Evolutionary conservation across 2,329 filamentous ascomycete species (phyloP).

Genomic region (Davidsoniella neocaledoniae): DNA sequence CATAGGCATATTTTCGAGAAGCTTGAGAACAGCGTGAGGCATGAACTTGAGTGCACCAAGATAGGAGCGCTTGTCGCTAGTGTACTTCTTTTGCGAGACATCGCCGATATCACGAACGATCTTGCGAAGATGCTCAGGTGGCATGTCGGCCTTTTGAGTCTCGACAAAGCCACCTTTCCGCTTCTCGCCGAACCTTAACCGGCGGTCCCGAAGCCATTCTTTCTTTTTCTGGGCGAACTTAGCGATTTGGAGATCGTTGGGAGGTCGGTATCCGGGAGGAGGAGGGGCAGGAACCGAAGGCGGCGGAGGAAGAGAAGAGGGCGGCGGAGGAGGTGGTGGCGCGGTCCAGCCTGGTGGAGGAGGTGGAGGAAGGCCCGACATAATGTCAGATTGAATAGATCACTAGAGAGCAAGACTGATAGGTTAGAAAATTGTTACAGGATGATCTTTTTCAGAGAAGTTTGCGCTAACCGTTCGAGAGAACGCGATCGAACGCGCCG

Average conservation of each 20-base stretch:
- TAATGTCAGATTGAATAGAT: slow-evolving; percentile 17
- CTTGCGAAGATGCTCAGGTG: slow-evolving; percentile 92
- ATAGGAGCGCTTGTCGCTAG: slow-evolving; percentile 94
- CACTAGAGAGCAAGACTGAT: background rate
- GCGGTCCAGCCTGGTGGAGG: slow-evolving; percentile 40
- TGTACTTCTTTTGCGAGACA: slow-evolving; percentile 98
- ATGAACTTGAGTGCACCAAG: slow-evolving; percentile 96
- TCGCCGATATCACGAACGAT: slow-evolving; percentile 98
- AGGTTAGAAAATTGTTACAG: background rate
- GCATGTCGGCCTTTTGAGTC: slow-evolving; percentile 97
- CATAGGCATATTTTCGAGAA: slow-evolving; percentile 99
- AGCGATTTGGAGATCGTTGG: slow-evolving; percentile 65
- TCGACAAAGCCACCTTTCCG: slow-evolving; percentile 91
- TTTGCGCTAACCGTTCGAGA: slow-evolving; percentile 5
- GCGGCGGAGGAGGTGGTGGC: slow-evolving; percentile 39
- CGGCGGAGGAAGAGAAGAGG: slow-evolving; percentile 39
- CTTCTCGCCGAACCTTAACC: slow-evolving; percentile 92
- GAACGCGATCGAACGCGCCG: slow-evolving; percentile 12
- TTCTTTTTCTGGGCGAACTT: slow-evolving; percentile 99
- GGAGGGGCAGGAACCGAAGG: slow-evolving; percentile 50
- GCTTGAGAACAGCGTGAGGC: slow-evolving; percentile 93
- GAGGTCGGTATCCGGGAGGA: slow-evolving; percentile 69
- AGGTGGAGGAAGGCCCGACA: slow-evolving; percentile 37
- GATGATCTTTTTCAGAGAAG: background rate
- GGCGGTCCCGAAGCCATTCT: slow-evolving; percentile 86